phyloP scores from a whole-genome alignment of 2,329 filamentous ascomycete genomes.

The Blastomyces gilchristii region DNA sequence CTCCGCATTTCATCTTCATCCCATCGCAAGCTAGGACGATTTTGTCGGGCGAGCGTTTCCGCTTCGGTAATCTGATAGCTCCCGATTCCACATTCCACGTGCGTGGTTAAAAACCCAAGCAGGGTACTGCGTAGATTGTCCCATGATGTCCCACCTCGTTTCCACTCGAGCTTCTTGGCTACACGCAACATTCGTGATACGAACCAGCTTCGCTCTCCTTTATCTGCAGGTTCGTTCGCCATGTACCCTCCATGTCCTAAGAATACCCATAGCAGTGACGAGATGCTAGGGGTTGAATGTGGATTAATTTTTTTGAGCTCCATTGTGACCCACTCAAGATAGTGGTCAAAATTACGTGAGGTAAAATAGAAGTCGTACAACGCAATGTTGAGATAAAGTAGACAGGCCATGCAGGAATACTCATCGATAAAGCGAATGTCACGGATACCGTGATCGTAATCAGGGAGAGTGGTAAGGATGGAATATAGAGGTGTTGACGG shows the following conservation, averaged over 20 bases:
- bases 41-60: slow-evolving; percentile 20
- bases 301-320: slow-evolving; percentile 21
- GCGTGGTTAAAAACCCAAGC: slow-evolving; percentile 21
- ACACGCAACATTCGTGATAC: slow-evolving; percentile 26
- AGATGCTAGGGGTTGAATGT: slow-evolving; percentile 22
- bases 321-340: slow-evolving; percentile 21
- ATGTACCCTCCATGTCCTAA: slow-evolving; percentile 24
- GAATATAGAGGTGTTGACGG: slow-evolving; percentile 21
- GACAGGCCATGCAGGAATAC: slow-evolving; percentile 25
- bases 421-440: slow-evolving; percentile 27
- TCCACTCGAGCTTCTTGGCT: slow-evolving; percentile 25
- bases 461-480: slow-evolving; percentile 23
- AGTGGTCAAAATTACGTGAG: slow-evolving; percentile 21
- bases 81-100: slow-evolving; percentile 24
- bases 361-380: slow-evolving; percentile 23
- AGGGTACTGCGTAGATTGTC: slow-evolving; percentile 21
- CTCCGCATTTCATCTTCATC: slow-evolving; percentile 23
- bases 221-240: slow-evolving; percentile 15
- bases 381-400: slow-evolving; percentile 24
- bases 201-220: slow-evolving; percentile 24
- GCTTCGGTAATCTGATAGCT: slow-evolving; percentile 17
- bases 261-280: slow-evolving; percentile 25
- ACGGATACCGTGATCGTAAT: slow-evolving; percentile 26
- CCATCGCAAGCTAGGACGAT: slow-evolving; percentile 18
- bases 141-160: slow-evolving; percentile 22